phyloP scores from a whole-genome alignment of 163 green algal genomes.

The Prototheca wickerhamii region DNA sequence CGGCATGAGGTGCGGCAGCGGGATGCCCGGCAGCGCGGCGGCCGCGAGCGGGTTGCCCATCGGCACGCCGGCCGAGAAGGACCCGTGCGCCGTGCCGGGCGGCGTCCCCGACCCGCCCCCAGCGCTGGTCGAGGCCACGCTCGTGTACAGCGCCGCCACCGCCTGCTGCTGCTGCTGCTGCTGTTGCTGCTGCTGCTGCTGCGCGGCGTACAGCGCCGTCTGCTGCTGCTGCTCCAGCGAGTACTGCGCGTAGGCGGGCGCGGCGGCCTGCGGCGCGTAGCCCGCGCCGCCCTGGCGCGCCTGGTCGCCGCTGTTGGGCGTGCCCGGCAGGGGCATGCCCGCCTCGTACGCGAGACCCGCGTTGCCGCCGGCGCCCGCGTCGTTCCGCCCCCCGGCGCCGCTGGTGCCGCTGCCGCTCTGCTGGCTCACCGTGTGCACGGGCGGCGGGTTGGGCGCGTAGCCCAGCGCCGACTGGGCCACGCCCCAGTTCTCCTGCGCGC shows the following conservation, averaged over 20 bases:
- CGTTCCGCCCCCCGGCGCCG: background rate
- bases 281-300: background rate
- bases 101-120: background rate
- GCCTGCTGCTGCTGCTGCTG: too few species aligned
- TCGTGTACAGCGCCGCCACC: too few species aligned
- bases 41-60: background rate
- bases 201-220: too few species aligned
- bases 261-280: background rate
- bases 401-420: constrained; percentile 1
- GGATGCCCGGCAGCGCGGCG: background rate
- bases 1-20: background rate
- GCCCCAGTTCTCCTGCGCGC: background rate
- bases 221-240: constrained; percentile 12
- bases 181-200: background rate
- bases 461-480: background rate
- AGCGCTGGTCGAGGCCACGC: too few species aligned
- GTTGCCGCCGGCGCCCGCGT: background rate
- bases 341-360: background rate
- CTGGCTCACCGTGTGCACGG: background rate
- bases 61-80: background rate
- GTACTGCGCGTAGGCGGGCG: background rate
- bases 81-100: background rate
- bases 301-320: constrained; percentile 6
- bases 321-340: background rate
- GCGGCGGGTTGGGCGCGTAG: background rate